Evolutionary conservation across 164 flowering plant species (phyloP).

Genomic region (Chimonanthus praecox): DNA sequence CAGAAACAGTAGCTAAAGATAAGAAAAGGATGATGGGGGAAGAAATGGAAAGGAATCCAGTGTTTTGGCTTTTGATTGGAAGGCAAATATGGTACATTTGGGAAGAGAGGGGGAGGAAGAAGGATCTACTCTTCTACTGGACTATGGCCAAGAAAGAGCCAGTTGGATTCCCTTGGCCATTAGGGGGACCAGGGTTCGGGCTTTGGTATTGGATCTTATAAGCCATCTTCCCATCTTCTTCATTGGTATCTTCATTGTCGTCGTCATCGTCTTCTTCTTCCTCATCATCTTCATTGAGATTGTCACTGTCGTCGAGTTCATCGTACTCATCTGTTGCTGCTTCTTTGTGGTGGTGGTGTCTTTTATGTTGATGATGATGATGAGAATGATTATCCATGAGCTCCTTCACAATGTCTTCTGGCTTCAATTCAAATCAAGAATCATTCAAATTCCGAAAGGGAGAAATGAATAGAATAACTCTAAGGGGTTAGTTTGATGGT

Average conservation of each 20-base stretch:
- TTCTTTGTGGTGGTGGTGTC: slow-evolving; percentile 9
- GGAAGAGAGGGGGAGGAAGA: neutral
- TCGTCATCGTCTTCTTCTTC: slow-evolving; percentile 36
- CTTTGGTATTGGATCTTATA: slow-evolving; percentile 45
- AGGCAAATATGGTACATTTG: neutral
- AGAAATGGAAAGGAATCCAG: no score
- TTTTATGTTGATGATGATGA: neutral
- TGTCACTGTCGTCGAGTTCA: slow-evolving; percentile 8
- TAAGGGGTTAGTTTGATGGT: neutral
- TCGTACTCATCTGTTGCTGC: slow-evolving; percentile 9
- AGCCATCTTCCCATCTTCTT: slow-evolving; percentile 32
- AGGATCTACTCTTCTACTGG: slow-evolving; percentile 14
- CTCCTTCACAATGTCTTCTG: slow-evolving; percentile 73
- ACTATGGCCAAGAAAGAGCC: slow-evolving; percentile 48
- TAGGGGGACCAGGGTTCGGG: slow-evolving; percentile 26
- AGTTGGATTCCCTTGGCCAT: slow-evolving; percentile 31
- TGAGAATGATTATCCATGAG: slow-evolving; percentile 25
- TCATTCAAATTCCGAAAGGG: slow-evolving; percentile 21
- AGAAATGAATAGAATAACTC: neutral
- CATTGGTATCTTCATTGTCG: slow-evolving; percentile 3
- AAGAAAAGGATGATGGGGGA: slow-evolving; percentile 10
- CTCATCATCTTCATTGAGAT: slow-evolving; percentile 22
- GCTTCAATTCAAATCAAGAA: slow-evolving; percentile 55
- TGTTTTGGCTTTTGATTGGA: neutral
- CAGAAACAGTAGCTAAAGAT: slow-evolving; percentile 10